Conservation (phyloP, 805 yeast genomes). For the Wickerhamomyces subpelliculosus region DNA sequence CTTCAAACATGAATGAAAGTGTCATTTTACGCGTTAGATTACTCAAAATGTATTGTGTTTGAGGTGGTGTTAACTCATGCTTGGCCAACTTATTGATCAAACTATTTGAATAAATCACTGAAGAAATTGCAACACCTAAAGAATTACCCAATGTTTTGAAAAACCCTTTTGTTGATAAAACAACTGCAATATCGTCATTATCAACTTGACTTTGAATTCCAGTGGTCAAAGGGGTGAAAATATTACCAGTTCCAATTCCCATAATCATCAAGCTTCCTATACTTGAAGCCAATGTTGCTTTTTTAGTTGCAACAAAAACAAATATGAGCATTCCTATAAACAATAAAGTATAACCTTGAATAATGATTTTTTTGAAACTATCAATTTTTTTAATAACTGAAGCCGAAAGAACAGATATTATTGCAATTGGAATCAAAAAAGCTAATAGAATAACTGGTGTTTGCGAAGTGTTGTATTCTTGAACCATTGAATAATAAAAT, state of each 20-base stretch:
- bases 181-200: slow-evolving; percentile 48
- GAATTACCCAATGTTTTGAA: slow-evolving; percentile 54
- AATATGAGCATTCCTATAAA: slow-evolving; percentile 32
- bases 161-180: slow-evolving; percentile 50
- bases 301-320: slow-evolving; percentile 26
- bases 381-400: slow-evolving; percentile 34
- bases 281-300: slow-evolving; percentile 24
- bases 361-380: slow-evolving; percentile 36
- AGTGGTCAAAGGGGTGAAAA: slow-evolving; percentile 23
- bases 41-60: not conserved
- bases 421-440: slow-evolving; percentile 36
- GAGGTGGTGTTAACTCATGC: not conserved
- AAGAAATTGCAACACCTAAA: slow-evolving; percentile 42
- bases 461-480: slow-evolving; percentile 27
- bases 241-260: slow-evolving; percentile 36
- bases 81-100: not conserved
- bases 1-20: not conserved
- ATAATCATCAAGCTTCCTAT: slow-evolving; percentile 27
- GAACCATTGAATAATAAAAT: slow-evolving; percentile 32
- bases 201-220: slow-evolving; percentile 49
- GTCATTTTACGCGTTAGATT: not conserved
- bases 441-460: slow-evolving; percentile 23
- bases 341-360: slow-evolving; percentile 37
- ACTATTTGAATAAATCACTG: slow-evolving; percentile 7
- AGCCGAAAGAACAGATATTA: slow-evolving; percentile 39